Base-by-base conservation (phyloP, 2,329 filamentous ascomycete species). In the Alternaria panax region DNA sequence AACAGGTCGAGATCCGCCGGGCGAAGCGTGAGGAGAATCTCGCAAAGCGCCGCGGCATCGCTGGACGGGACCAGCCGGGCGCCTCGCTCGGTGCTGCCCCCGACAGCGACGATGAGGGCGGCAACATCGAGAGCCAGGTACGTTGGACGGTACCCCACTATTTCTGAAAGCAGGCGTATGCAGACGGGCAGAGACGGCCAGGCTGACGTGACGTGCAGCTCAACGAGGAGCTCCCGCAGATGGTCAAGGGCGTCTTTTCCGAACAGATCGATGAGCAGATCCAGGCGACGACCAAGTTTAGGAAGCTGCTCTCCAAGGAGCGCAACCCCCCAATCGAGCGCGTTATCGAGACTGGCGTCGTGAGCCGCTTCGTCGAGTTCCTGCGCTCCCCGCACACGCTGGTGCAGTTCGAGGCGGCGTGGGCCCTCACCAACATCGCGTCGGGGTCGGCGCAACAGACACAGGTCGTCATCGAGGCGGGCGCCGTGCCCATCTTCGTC, bases 251-350 rank as follows among this genome's bases (percentile, higher is more conserved):
- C 64, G 95, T 99, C 76, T 98, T 99, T 84, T 99, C 95, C 66
- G 94, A 99, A 67, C 93, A 98, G 82, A 97, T 99, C 81, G 95
- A 99, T 78, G 87, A 91, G 71, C 95, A 99, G 82, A 99, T 99
- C 72, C 90, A 94, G 82, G 93, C 94, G 59, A 99, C 95, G 27
- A 99, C 95, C 71, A 97, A 97, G 81, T 99, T 99, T 86, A 87
- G 95, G 79, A 99, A 99, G 86, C 87, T 99, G 41, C 85, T 99
- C 27, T 97, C 93, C 69, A 99, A 99, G 84, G 95, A 99, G 85
- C 92, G 95, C 77, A 99, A 99, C 84, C 95, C 95, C 46, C 95
- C 95, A 45, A 99, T 99, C 78, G 95, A 99, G 84, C 93, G 96
- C 78, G 95, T 99, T 71, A 99, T 99, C 82, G 96, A 98, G 87